Conservation (phyloP, 1,139 yeast genomes). For the Kodamaea ohmeri region DNA sequence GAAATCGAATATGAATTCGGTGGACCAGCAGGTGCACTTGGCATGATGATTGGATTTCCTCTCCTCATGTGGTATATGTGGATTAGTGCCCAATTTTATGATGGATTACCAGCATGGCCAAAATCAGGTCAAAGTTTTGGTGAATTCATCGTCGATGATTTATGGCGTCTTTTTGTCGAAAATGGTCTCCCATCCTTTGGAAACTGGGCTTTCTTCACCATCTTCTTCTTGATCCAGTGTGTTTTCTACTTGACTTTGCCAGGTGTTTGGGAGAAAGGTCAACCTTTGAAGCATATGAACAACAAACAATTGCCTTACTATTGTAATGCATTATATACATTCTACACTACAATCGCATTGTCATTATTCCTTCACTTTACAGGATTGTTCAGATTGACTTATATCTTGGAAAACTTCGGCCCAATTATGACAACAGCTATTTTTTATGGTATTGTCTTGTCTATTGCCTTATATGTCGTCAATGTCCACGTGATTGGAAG, state of each 20-base stretch:
- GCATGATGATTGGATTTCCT: slow-evolving; percentile 95
- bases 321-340: slow-evolving; percentile 87
- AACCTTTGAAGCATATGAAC: slow-evolving; percentile 78
- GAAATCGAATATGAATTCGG: slow-evolving; percentile 83
- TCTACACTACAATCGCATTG: slow-evolving; percentile 64
- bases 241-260: slow-evolving; percentile 83
- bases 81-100: slow-evolving; percentile 80
- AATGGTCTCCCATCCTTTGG: slow-evolving; percentile 68
- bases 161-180: slow-evolving; percentile 45
- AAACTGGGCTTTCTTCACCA: slow-evolving; percentile 69
- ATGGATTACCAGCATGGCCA: slow-evolving; percentile 73
- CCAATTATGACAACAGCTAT: slow-evolving; percentile 92
- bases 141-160: slow-evolving; percentile 46
- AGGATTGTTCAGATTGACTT: slow-evolving; percentile 69
- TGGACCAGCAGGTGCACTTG: slow-evolving; percentile 85
- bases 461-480: slow-evolving; percentile 60
- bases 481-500: slow-evolving; percentile 67
- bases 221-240: slow-evolving; percentile 69
- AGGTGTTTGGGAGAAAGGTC: slow-evolving; percentile 93
- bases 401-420: slow-evolving; percentile 78
- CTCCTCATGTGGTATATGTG: slow-evolving; percentile 95
- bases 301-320: slow-evolving; percentile 82
- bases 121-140: slow-evolving; percentile 53
- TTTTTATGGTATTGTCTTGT: slow-evolving; percentile 65
- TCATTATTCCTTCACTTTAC: slow-evolving; percentile 65